These are phyloP conservation scores for Nakaseomyces kungkrabaensis DNA, from an alignment of 1,139 yeast species.

Conservation along the genomic window DNA sequence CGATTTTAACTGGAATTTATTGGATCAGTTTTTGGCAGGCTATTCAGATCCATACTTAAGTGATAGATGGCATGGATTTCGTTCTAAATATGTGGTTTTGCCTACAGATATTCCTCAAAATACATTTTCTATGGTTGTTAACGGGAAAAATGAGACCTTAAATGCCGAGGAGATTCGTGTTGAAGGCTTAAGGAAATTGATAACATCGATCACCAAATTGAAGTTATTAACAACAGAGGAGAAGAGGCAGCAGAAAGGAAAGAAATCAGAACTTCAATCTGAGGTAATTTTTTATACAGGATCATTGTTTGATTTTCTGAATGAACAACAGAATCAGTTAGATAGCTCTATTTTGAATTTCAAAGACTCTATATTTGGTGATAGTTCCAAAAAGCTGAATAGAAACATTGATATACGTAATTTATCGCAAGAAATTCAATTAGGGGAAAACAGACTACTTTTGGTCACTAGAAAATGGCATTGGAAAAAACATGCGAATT, in stretches of 20 bases:
- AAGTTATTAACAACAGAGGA: conserved; percentile 41
- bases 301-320: conserved; percentile 57
- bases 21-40: conserved; percentile 87
- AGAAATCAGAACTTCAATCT: conserved; percentile 49
- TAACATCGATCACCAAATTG: conserved; percentile 55
- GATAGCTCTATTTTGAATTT: conserved; percentile 14
- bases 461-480: conserved; percentile 88
- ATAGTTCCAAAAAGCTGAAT: conserved; percentile 30
- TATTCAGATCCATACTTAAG: conserved; percentile 58
- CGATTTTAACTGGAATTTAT: conserved; percentile 76
- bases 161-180: conserved; percentile 76
- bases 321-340: conserved; percentile 32
- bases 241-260: conserved; percentile 27
- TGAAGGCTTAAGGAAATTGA: conserved; percentile 74
- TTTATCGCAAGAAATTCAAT: conserved; percentile 57
- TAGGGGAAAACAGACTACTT: conserved; percentile 43
- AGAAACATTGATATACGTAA: conserved; percentile 36
- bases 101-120: conserved; percentile 65
- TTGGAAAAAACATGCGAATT: conserved; percentile 63
- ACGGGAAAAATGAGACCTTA: conserved; percentile 49
- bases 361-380: conserved; percentile 31
- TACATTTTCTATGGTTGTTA: conserved; percentile 28
- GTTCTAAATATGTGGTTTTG: conserved; percentile 72
- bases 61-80: conserved; percentile 47
- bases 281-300: conserved; percentile 87